Evolutionary conservation across 140 eudicot genomes (phyloP).

Genomic region (Oenanthe javanica): DNA sequence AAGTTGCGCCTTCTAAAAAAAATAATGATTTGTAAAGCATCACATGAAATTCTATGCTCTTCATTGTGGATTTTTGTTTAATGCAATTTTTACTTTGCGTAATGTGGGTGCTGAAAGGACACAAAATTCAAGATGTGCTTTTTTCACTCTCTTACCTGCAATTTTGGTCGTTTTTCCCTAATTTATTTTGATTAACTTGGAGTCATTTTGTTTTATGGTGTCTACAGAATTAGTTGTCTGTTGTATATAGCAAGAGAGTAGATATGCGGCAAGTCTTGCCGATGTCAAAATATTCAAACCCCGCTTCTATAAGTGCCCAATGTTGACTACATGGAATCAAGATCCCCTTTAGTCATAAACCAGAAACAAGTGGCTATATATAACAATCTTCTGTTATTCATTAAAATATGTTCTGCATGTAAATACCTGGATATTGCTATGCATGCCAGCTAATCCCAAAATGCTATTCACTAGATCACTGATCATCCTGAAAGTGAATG

Average conservation of each 20-base stretch:
- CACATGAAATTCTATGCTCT: not conserved
- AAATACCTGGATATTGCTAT: not conserved
- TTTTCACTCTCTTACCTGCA: not conserved
- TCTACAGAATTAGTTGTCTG: not conserved
- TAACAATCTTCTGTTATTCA: not conserved
- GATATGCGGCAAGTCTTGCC: not conserved
- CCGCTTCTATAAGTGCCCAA: not conserved
- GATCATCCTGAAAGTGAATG: not conserved
- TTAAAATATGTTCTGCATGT: not conserved
- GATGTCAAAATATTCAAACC: not conserved
- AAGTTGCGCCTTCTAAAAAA: not conserved
- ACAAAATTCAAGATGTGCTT: not conserved
- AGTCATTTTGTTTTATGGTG: not conserved
- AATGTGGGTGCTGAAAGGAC: not conserved
- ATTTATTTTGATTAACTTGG: not conserved
- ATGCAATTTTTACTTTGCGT: not conserved
- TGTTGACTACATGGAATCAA: not conserved
- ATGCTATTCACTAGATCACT: not conserved
- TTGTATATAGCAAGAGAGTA: not conserved
- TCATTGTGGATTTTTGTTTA: no score
- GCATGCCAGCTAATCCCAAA: not conserved
- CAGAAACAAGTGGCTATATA: not conserved
- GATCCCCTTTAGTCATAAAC: no score
- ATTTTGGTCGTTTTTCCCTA: not conserved
- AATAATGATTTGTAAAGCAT: not conserved